Conservation (phyloP, 2,329 filamentous ascomycete species). For the Diaporthe helianthi region DNA sequence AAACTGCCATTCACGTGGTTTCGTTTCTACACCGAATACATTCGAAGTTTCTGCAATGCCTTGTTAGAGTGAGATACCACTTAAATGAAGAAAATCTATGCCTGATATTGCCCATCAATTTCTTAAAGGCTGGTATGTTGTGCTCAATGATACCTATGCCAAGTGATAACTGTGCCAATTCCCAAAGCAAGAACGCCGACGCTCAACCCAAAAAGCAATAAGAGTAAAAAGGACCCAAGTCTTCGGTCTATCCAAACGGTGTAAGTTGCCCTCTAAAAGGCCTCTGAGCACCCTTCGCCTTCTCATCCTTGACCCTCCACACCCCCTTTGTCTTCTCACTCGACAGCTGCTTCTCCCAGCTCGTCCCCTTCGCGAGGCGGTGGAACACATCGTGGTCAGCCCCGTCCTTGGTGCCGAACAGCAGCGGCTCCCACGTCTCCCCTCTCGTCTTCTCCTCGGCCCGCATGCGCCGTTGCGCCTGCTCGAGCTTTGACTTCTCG, state of each 20-base stretch:
- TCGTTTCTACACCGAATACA: too few species aligned
- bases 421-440: slow-evolving; percentile 50
- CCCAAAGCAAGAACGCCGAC: slow-evolving; percentile 35
- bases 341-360: slow-evolving; percentile 40
- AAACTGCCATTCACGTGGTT: too few species aligned
- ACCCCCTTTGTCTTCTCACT: slow-evolving; percentile 49
- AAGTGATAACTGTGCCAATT: neutral
- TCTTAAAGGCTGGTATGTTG: neutral
- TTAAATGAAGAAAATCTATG: neutral
- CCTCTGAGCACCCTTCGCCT: slow-evolving; percentile 38
- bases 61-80: too few species aligned
- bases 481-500: slow-evolving; percentile 83
- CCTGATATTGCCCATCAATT: neutral
- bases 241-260: slow-evolving; percentile 40
- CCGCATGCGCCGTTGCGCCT: slow-evolving; percentile 78
- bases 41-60: too few species aligned
- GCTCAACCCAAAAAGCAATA: slow-evolving; percentile 32
- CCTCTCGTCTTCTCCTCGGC: slow-evolving; percentile 66
- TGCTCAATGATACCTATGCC: too few species aligned
- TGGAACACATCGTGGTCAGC: slow-evolving; percentile 44
- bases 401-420: slow-evolving; percentile 42
- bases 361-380: slow-evolving; percentile 41
- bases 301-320: slow-evolving; percentile 44
- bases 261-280: slow-evolving; percentile 46
- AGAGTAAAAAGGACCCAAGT: neutral